Base-by-base conservation (phyloP, 768 basidiomycete genomes). In the Mycena latifolia region DNA sequence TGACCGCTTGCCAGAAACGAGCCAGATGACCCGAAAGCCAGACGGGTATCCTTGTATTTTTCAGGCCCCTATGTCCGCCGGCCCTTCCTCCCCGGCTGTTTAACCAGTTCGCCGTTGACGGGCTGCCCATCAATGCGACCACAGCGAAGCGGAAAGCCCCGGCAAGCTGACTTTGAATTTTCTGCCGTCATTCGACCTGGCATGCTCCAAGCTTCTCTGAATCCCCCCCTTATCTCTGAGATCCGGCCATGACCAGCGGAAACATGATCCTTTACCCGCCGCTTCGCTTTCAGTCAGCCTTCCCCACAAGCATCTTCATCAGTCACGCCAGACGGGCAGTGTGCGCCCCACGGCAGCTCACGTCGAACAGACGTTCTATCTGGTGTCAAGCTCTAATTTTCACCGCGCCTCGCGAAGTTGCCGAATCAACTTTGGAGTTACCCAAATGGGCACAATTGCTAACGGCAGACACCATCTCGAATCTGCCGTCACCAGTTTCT, bases 151-250 rank as follows among this genome's bases (percentile, higher is more conserved):
- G 22, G 24, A 33, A 53, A 53, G 29, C 22, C 43, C 31, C 31
- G 53, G 55, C 43, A 41, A 39, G 37, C 35, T n/a, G 51, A 31
- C 22, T n/a, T 46, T 45, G 17, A 52, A 45, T 29, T 24, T 33
- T n/a, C 41, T 24, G 47, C 10, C 33, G 57, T 33, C 33, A 39
- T n/a, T 35, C 9, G 5, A 14, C n/a, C 25, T 15, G 25, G 18
- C 39, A 45, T 6, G 15, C 46, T 29, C 27, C 28, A 48, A 55
- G 22, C 46, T 63, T 48, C 45, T 55, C 33, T 35, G 22, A 5
- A 37, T 28, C 39, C 22, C 20, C 41, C 14, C 17, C 61, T 55
- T 63, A 50, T 55, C 54, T 43, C 17, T 55, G 60, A 55, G 61
- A 63, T 61, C 59, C 51, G 59, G 37, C 18, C 18, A 9, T 18